Conservation (phyloP, 148 eudicot species). For the Camellia japonica region DNA sequence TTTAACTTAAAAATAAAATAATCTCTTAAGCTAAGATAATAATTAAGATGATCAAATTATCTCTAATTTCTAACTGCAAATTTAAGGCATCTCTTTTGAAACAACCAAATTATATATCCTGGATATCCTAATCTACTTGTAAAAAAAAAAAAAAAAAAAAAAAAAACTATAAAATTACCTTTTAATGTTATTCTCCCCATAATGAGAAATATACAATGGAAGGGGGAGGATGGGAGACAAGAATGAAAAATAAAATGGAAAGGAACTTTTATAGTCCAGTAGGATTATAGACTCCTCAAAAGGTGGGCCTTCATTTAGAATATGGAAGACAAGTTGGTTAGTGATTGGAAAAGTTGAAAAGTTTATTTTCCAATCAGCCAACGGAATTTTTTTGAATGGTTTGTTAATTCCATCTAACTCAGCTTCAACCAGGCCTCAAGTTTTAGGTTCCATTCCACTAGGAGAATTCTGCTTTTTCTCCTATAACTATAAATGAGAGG, state of each 20-base stretch:
- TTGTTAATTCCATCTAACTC: not conserved
- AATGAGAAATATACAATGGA: not conserved
- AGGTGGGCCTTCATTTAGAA: too few species aligned
- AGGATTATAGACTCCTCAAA: too few species aligned
- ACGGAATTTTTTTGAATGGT: not conserved
- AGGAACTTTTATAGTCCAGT: too few species aligned
- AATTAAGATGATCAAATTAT: not conserved
- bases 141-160: not conserved
- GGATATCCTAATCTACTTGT: not conserved
- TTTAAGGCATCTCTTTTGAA: not conserved
- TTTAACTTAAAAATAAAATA: slow-evolving; percentile 1
- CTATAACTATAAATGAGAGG: not conserved
- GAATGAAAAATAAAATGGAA: too few species aligned
- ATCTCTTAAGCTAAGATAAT: not conserved
- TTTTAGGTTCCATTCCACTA: not conserved
- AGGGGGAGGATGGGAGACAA: too few species aligned
- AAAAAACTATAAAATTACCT: not conserved
- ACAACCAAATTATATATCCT: not conserved
- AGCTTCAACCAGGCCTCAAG: not conserved
- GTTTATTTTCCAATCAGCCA: not conserved
- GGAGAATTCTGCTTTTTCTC: not conserved
- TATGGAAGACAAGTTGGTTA: not conserved
- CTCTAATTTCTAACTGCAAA: not conserved
- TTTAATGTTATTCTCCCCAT: too few species aligned
- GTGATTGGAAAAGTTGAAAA: not conserved